A percentile compares a stretch with the other conserved stretches of the same genome.
phyloP scores from a whole-genome alignment of 2,329 filamentous ascomycete genomes.

The Colletotrichum musae region DNA sequence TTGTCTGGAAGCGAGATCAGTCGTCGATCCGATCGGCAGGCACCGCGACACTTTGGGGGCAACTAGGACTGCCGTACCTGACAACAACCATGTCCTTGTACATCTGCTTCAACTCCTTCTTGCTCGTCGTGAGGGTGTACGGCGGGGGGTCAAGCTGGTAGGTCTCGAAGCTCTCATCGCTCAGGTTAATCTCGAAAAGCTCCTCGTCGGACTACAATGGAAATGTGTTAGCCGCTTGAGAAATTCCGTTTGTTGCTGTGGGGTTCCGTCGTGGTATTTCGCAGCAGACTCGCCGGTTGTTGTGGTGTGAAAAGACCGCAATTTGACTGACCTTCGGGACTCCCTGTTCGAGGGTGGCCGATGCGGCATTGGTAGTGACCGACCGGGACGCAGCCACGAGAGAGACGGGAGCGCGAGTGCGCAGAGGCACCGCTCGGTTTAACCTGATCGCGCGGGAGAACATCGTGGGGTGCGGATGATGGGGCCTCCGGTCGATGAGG shows the following conservation, averaged over 20 bases:
- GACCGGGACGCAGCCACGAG: slow-evolving; percentile 72
- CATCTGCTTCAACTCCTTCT: slow-evolving; percentile 99
- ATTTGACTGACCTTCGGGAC: slow-evolving; percentile 64
- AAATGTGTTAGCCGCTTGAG: slow-evolving; percentile 23
- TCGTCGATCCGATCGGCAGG: background rate
- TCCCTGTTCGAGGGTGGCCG: slow-evolving; percentile 87
- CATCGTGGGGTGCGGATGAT: slow-evolving; percentile 63
- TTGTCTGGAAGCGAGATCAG: slow-evolving; percentile 71
- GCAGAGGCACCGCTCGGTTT: slow-evolving; percentile 73
- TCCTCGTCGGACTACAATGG: slow-evolving; percentile 86
- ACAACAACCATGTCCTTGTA: slow-evolving; percentile 97
- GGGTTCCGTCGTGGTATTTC: slow-evolving; percentile 1
- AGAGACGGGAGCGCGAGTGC: slow-evolving; percentile 61
- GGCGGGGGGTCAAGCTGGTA: slow-evolving; percentile 98
- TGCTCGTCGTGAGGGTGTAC: slow-evolving; percentile 93
- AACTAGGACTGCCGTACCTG: slow-evolving; percentile 72
- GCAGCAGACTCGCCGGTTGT: slow-evolving; percentile 2
- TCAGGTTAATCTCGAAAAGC: slow-evolving; percentile 91
- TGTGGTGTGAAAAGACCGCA: slow-evolving; percentile 38
- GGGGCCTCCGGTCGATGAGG: slow-evolving; percentile 51
- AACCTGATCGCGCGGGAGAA: slow-evolving; percentile 79
- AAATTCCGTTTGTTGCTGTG: background rate
- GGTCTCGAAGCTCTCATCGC: slow-evolving; percentile 99
- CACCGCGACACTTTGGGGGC: no score
- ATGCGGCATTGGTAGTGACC: slow-evolving; percentile 96